These are phyloP conservation scores for Vitis hybrid DNA, from an alignment of 177 flowering plant genomes.

Conservation along the genomic window DNA sequence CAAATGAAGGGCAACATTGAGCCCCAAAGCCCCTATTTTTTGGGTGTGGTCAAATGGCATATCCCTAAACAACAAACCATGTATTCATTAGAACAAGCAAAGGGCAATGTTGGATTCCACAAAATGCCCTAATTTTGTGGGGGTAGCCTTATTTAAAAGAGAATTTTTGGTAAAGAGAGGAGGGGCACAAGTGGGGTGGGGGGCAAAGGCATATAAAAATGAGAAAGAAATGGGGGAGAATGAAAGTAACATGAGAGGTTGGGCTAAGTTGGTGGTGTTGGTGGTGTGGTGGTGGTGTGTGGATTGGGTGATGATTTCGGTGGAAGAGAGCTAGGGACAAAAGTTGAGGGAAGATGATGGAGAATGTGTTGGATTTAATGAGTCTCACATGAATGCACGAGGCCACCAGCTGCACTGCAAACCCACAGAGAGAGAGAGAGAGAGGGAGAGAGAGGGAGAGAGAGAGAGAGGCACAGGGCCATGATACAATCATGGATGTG, in stretches of 20 bases:
- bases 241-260: constrained; percentile 45
- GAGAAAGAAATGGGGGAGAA: constrained; percentile 16
- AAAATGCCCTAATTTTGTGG: background rate
- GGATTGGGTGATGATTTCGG: constrained; percentile 25
- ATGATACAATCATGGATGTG: constrained; percentile 53
- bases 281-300: background rate
- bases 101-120: no score
- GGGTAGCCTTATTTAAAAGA: background rate
- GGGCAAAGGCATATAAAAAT: constrained; percentile 27
- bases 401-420: constrained; percentile 33
- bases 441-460: constrained; percentile 1
- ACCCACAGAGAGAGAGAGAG: background rate
- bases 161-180: constrained; percentile 19
- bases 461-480: constrained; percentile 22
- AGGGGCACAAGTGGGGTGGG: constrained; percentile 22
- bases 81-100: no score
- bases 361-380: constrained; percentile 35
- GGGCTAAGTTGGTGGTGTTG: constrained; percentile 1
- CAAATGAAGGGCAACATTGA: no score
- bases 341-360: constrained; percentile 21
- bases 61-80: no score
- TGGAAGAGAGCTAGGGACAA: constrained; percentile 18
- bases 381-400: constrained; percentile 70
- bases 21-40: no score
- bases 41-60: no score